phyloP scores from a whole-genome alignment of 495 filamentous ascomycete genomes.

The Aspergillus campestris region DNA sequence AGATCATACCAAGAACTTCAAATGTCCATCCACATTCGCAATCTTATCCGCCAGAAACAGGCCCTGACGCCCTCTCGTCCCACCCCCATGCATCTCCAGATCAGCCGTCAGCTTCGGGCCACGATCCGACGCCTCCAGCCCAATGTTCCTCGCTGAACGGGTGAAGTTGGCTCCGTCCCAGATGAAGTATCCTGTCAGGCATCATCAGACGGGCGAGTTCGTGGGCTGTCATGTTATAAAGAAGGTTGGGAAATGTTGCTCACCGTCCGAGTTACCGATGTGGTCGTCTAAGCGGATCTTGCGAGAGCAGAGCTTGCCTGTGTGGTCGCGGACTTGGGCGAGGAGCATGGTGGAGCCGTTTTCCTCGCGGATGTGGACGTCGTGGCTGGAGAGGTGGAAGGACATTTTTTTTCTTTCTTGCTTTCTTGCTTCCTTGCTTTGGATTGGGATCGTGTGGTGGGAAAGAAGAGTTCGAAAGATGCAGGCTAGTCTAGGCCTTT shows the following conservation, averaged over 20 bases:
- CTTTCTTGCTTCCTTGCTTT: too few relatives aligned
- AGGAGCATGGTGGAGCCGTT: constrained; percentile 6
- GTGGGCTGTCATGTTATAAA: neutral
- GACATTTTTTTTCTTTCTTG: constrained; percentile 7
- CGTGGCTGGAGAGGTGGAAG: constrained; percentile 10
- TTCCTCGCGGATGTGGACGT: constrained; percentile 9
- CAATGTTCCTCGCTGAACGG: constrained; percentile 5
- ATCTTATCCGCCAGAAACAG: constrained; percentile 12
- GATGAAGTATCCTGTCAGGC: constrained; percentile 11
- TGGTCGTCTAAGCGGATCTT: constrained; percentile 12
- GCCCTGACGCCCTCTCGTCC: constrained; percentile 9
- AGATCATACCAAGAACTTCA: constrained; percentile 8
- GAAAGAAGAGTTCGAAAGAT: too few relatives aligned
- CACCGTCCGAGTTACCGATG: constrained; percentile 14
- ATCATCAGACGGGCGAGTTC: neutral
- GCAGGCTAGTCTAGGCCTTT: too few relatives aligned
- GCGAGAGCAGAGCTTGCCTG: neutral
- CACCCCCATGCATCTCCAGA: constrained; percentile 3
- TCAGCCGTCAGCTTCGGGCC: constrained; percentile 12
- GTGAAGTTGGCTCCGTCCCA: constrained; percentile 16
- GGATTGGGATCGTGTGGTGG: too few relatives aligned
- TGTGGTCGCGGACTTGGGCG: constrained; percentile 2
- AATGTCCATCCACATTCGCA: constrained; percentile 7
- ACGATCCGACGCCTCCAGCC: constrained; percentile 4
- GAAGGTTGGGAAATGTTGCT: neutral